Percentiles rank a stretch among this genome's conserved stretches.
phyloP scores from a whole-genome alignment of 495 filamentous ascomycete genomes.

The Amorphotheca resinae region DNA sequence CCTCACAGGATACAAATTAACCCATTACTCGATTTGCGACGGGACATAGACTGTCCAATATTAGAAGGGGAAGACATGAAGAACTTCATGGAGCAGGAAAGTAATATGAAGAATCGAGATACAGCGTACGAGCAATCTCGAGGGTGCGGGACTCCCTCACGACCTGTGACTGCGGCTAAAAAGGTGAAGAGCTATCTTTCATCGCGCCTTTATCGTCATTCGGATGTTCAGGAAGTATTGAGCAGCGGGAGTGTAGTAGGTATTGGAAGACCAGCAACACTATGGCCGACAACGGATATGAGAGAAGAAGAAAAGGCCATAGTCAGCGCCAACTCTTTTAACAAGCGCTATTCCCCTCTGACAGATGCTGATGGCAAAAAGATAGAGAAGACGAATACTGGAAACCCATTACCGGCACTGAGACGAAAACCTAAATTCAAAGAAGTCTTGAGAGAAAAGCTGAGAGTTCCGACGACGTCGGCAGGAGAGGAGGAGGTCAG shows the following conservation, averaged over 20 bases:
- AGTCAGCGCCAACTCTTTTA: not conserved
- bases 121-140: constrained; percentile 6
- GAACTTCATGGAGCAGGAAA: not conserved
- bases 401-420: not conserved
- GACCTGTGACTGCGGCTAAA: not conserved
- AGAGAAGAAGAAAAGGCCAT: not conserved
- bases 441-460: not conserved
- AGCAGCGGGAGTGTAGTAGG: not conserved
- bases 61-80: not conserved
- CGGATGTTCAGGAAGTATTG: not conserved
- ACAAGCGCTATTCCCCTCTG: not conserved
- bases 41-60: not conserved
- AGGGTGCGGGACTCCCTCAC: not conserved
- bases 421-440: not conserved
- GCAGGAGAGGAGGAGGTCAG: not conserved
- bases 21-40: not conserved
- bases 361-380: not conserved
- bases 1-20: too few relatives aligned
- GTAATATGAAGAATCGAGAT: constrained; percentile 4
- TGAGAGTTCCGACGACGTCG: not conserved
- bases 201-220: not conserved
- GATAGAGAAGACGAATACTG: not conserved
- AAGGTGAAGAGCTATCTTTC: not conserved
- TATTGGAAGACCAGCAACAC: not conserved
- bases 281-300: not conserved